Base-by-base conservation (phyloP, 2,329 filamentous ascomycete species). In the Trichoderma brevicompactum region DNA sequence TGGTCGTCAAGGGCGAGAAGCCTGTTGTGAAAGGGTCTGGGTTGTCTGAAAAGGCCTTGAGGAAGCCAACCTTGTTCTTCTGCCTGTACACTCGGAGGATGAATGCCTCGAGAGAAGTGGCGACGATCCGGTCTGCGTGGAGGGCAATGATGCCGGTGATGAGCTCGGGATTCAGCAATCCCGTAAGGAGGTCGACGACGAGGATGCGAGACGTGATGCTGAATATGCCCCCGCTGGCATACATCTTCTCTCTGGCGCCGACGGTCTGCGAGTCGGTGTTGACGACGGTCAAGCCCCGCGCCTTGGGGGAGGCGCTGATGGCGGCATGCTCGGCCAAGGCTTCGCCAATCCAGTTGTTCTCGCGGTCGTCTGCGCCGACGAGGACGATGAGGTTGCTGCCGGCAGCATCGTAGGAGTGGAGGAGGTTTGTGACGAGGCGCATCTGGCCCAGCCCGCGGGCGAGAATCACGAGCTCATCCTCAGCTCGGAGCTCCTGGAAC, bases 261-360 rank as follows among this genome's bases (percentile, higher is more conserved):
- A 98, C 94, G 70, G 88, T 96, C 76, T 94, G 95, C 76, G 90
- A 87, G 76, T 99, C 95, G 7, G 95, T 98, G 77, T 98, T 98
- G 75, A 99, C 93, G 32, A 97, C 85, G 48, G 89, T 94, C 70
- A 99, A 82, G 1, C 95, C 95, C 68, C 94, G 87, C 56, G 93
- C 92, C 72, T 90, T 89, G 15, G 91, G 87, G 17, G 92, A 86
- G 78, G 88, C 89, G 81, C 92, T 97, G 75, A 97, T 88, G 68
- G 92, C 93, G 74, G 94, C 94, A 80, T 98, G 94, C 79, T 99
- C 95, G 28, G 95, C 95, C 74, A 99, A 82, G 36, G 93, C 92
- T 80, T 98, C 95, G 70, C 95, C 95, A 67, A 99, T 93, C 94
- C 94, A 98, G 64, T 90, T 89, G 86, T 97, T 97, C 75, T 99